A percentile compares a stretch with the other conserved stretches of the same genome.
phyloP scores from a whole-genome alignment of 805 yeast genomes.

The Metschnikowia baotianmanensis region DNA sequence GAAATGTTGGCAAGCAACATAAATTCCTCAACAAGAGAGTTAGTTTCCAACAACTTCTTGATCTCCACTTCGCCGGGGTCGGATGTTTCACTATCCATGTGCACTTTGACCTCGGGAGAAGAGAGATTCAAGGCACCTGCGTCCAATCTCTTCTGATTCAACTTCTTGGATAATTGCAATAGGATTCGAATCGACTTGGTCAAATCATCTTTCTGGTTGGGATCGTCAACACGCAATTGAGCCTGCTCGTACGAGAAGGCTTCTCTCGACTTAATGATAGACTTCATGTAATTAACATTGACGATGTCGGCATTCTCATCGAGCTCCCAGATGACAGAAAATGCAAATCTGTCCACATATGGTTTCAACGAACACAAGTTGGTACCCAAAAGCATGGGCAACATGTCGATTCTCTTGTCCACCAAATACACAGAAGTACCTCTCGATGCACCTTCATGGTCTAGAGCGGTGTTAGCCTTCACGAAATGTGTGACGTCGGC shows the following conservation, averaged over 20 bases:
- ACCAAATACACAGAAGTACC: conserved; percentile 97
- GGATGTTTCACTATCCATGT: conserved; percentile 94
- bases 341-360: conserved; percentile 92
- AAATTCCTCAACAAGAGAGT: conserved; percentile 95
- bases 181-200: conserved; percentile 87
- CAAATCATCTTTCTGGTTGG: conserved; percentile 69
- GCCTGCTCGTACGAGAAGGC: conserved; percentile 96
- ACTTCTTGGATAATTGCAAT: conserved; percentile 71
- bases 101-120: conserved; percentile 96
- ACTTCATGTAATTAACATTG: conserved; percentile 74
- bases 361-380: conserved; percentile 94
- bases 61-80: conserved; percentile 96
- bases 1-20: conserved; percentile 97
- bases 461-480: conserved; percentile 86
- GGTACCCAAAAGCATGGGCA: conserved; percentile 92
- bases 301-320: conserved; percentile 84
- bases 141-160: conserved; percentile 81
- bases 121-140: conserved; percentile 97
- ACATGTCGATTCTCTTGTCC: conserved; percentile 98
- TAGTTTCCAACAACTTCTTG: conserved; percentile 83
- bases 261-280: conserved; percentile 85
- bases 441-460: conserved; percentile 93
- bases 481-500: conserved; percentile 99
- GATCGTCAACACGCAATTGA: conserved; percentile 85
- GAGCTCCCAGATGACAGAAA: conserved; percentile 94